These are phyloP conservation scores for Claviceps sp. DNA, from an alignment of 2,329 filamentous ascomycete species.

Conservation along the genomic window DNA sequence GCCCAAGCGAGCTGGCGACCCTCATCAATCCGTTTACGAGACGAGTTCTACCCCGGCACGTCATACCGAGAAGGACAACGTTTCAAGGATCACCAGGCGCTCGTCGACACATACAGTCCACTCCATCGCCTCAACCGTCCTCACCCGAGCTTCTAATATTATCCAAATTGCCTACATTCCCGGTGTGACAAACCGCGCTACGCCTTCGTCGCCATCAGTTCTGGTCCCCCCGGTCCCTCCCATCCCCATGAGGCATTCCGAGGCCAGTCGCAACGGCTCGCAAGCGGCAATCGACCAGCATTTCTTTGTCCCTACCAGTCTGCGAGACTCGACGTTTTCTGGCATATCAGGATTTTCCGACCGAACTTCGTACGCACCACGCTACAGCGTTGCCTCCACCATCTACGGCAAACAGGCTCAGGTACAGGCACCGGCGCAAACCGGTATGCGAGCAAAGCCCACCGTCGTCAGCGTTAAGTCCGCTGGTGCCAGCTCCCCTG, in stretches of 20 bases:
- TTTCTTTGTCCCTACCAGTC: conserved; percentile 84
- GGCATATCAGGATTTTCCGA: conserved; percentile 53
- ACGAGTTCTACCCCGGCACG: conserved; percentile 35
- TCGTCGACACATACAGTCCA: conserved; percentile 74
- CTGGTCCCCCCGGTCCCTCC: conserved; percentile 89
- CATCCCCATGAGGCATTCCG: conserved; percentile 57
- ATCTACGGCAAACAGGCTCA: conserved; percentile 88
- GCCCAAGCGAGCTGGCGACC: conserved; percentile 52
- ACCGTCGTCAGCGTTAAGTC: conserved; percentile 89
- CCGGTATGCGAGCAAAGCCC: conserved; percentile 75
- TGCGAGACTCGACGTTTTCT: conserved; percentile 85
- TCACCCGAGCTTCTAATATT: conserved; percentile 94
- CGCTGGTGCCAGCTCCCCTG: conserved; percentile 36
- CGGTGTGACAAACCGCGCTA: conserved; percentile 84
- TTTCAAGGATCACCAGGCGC: conserved; percentile 34
- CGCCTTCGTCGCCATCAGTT: conserved; percentile 65
- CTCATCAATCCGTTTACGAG: conserved; percentile 37
- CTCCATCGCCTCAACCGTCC: conserved; percentile 88
- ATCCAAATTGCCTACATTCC: conserved; percentile 99
- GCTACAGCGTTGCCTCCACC: conserved; percentile 76
- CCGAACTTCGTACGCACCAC: conserved; percentile 47
- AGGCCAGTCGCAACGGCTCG: conserved; percentile 29
- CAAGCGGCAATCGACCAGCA: conserved; percentile 61
- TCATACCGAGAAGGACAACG: conserved; percentile 33
- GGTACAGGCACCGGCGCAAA: conserved; percentile 69